These are phyloP conservation scores for Boechera stricta DNA, from an alignment of 345 rosid genomes.

Conservation along the genomic window DNA sequence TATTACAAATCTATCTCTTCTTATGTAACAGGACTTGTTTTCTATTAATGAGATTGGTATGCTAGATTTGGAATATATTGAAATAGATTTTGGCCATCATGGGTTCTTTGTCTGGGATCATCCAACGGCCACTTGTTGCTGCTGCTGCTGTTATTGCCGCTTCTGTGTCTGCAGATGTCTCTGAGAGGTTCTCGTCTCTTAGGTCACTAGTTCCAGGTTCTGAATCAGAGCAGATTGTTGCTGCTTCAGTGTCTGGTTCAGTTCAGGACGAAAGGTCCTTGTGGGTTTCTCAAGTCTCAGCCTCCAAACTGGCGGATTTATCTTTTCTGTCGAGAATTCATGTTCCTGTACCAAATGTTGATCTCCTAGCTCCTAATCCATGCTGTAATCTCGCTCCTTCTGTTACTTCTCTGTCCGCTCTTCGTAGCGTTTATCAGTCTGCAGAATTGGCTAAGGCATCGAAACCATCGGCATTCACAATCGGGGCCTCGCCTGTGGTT, in stretches of 20 bases:
- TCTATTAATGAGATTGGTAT: slow-evolving; percentile 39
- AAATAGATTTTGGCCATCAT: slow-evolving; percentile 46
- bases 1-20: slow-evolving; percentile 12
- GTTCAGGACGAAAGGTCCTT: slow-evolving; percentile 49
- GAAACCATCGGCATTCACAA: slow-evolving; percentile 51
- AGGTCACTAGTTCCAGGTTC: slow-evolving; percentile 49
- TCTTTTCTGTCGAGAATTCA: slow-evolving; percentile 61
- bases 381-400: slow-evolving; percentile 46
- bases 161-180: slow-evolving; percentile 70
- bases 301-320: slow-evolving; percentile 68
- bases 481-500: slow-evolving; percentile 44
- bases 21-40: slow-evolving; percentile 16
- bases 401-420: slow-evolving; percentile 53
- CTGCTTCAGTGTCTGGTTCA: slow-evolving; percentile 52
- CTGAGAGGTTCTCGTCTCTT: slow-evolving; percentile 59
- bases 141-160: slow-evolving; percentile 80
- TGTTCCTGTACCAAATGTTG: slow-evolving; percentile 67
- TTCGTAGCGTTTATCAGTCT: slow-evolving; percentile 63
- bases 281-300: slow-evolving; percentile 62
- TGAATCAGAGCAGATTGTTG: slow-evolving; percentile 45
- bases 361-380: slow-evolving; percentile 45
- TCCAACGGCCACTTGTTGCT: slow-evolving; percentile 89
- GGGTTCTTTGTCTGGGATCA: slow-evolving; percentile 76
- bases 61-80: slow-evolving; percentile 43
- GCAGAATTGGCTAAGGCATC: slow-evolving; percentile 77